Evolutionary conservation across 768 basidiomycete genomes (phyloP), one percentile per base, ranked within the genome.

Genomic region (Pleurotus salmoneostramineus): DNA sequence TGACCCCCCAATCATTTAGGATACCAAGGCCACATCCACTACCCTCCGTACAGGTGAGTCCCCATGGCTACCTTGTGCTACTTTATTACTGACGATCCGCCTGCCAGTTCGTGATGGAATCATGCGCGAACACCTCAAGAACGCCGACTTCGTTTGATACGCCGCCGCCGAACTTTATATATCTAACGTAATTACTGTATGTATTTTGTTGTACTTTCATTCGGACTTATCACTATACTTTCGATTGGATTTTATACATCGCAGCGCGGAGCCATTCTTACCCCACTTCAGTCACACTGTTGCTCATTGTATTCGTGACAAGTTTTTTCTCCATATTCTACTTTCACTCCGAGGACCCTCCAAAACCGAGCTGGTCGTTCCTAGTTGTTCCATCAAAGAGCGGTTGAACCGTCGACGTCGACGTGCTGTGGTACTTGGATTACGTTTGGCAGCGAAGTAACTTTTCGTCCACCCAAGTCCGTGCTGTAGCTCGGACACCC

Each of bases 21-120:
- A 86, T 62, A 84, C 82, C 4, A 77, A 74, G 60, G 78, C 80
- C 3, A 85, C 83, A 2, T 76, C 80, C 6, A 74, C 73, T 32
- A 85, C 83, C 2, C 67, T 86, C 2, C 69, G 72, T 54, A 77
- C 78, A 42, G 83, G 82, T 83, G 61, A 6, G 75, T 66, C 15
- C 12, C 17, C 15, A 37, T 42, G 12, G 15, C 10, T 52, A n/a
- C 17, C 59, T 27, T 57, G 21, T 27, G 21, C 21, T 27, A 27
- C 21, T 17, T 42, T 8, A 50, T 56, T 32, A 6, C 27, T 50
- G 11, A 56, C 35, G 2, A 49, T 52, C 42, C 48, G 58, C 31
- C 32, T 34, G 52, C 8, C 55, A 82, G 83, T 85, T 6, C 75
- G 77, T 33, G 83, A 84, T 61, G 77, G 81, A 42, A 81, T 85